These are phyloP conservation scores for Pseudonitzschia delicatissima DNA, from an alignment of 108 stramenopile genomes.

Conservation along the genomic window DNA sequence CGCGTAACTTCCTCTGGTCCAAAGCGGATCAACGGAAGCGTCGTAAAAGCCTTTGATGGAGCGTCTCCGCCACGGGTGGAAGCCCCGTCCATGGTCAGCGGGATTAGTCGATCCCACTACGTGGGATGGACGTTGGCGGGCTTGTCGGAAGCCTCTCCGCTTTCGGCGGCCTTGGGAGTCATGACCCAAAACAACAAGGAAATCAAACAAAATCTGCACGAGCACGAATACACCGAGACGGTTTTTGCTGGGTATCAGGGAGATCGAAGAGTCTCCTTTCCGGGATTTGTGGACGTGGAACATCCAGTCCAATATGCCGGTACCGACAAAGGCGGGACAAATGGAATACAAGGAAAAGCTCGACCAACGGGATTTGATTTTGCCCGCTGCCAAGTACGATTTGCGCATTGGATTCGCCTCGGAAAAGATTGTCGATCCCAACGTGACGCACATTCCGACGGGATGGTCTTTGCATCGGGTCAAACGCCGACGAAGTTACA, in stretches of 20 bases:
- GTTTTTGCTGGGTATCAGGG: constrained; percentile 70
- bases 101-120: constrained; percentile 71
- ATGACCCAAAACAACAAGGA: constrained; percentile 23
- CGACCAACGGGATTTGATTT: constrained; percentile 53
- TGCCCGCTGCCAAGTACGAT: constrained; percentile 83
- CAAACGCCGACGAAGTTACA: constrained; percentile 81
- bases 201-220: constrained; percentile 55
- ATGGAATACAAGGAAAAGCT: constrained; percentile 81
- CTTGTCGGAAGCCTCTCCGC: constrained; percentile 50
- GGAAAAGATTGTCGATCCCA: constrained; percentile 58
- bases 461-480: constrained; percentile 67
- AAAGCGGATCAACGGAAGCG: constrained; percentile 49
- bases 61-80: constrained; percentile 15
- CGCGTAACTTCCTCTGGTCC: constrained; percentile 65
- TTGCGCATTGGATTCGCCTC: constrained; percentile 61
- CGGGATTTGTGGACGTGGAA: constrained; percentile 36
- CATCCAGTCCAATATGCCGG: not conserved
- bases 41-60: constrained; percentile 60
- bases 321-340: constrained; percentile 35
- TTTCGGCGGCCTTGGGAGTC: constrained; percentile 61
- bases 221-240: constrained; percentile 66
- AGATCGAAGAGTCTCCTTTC: constrained; percentile 59
- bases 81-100: constrained; percentile 51
- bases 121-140: constrained; percentile 66
- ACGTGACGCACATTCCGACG: constrained; percentile 30